Evolutionary conservation across 257 asterid genomes (phyloP).

Genomic region (Vinca minor): DNA sequence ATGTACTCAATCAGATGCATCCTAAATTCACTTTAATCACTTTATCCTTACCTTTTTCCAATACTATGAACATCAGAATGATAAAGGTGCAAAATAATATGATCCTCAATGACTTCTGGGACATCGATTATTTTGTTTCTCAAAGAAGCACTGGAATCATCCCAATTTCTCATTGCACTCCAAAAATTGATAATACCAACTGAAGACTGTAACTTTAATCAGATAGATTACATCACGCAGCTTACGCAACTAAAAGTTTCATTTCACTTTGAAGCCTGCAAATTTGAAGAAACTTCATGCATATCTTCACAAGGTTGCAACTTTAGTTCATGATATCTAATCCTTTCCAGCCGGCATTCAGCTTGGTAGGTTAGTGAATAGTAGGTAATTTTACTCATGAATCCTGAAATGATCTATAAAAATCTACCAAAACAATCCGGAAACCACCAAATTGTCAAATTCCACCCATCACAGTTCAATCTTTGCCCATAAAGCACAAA

Average conservation of each 20-base stretch:
- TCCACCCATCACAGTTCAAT: neutral
- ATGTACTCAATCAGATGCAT: neutral
- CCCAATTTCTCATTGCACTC: neutral
- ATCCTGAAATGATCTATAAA: neutral
- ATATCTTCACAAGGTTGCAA: too few species aligned
- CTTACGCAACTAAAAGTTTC: too few species aligned
- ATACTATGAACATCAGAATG: neutral
- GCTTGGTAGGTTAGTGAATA: neutral
- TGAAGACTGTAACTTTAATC: too few species aligned
- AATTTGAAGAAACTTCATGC: too few species aligned
- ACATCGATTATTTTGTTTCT: neutral
- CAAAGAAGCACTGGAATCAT: neutral
- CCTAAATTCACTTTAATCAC: too few species aligned
- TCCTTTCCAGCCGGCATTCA: neutral
- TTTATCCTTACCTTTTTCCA: too few species aligned
- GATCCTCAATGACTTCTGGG: too few species aligned
- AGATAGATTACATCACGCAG: too few species aligned
- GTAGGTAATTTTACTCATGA: neutral
- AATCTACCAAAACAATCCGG: neutral
- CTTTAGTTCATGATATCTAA: neutral
- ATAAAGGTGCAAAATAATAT: too few species aligned
- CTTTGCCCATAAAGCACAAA: neutral
- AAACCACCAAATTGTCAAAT: neutral
- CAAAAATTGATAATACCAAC: neutral
- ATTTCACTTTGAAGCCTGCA: too few species aligned